Conservation (phyloP, 1,284 basidiomycete genomes). For the Phlebopus sp. region DNA sequence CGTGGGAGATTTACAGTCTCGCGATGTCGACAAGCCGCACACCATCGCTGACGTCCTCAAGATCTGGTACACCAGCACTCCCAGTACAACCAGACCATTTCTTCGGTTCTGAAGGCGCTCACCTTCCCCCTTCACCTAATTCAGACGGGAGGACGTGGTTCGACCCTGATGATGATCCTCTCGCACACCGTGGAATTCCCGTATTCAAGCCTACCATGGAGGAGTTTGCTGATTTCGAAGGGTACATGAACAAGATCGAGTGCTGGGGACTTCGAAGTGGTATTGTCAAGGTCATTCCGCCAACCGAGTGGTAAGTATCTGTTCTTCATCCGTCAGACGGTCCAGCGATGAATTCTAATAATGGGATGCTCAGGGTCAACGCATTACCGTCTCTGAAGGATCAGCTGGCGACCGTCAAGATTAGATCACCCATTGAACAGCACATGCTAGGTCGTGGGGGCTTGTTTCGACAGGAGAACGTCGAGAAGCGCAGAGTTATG, state of each 20-base stretch:
- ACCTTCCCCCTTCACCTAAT: conserved; percentile 54
- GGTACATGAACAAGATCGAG: conserved; percentile 81
- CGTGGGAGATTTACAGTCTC: conserved; percentile 5
- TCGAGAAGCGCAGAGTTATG: conserved; percentile 83
- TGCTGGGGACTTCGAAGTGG: conserved; percentile 86
- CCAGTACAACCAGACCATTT: conserved; percentile 79
- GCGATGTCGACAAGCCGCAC: conserved; percentile 24
- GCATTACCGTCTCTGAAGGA: conserved; percentile 66
- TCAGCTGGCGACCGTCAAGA: conserved; percentile 70
- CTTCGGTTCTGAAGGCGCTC: conserved; percentile 56
- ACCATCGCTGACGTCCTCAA: conserved; percentile 52
- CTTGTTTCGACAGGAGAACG: conserved; percentile 87
- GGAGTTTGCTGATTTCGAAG: conserved; percentile 87
- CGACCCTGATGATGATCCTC: conserved; percentile 78
- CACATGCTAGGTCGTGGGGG: conserved; percentile 84
- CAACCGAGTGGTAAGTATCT: conserved; percentile 80
- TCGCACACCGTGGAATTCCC: conserved; percentile 86
- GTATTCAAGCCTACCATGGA: conserved; percentile 91
- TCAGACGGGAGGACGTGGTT: conserved; percentile 63
- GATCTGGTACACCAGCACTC: conserved; percentile 50
- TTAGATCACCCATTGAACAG: conserved; percentile 89
- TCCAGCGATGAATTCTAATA: neutral
- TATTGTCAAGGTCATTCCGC: conserved; percentile 93
- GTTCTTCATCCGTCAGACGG: neutral
- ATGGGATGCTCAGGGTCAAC: conserved; percentile 55